phyloP scores from a whole-genome alignment of 495 filamentous ascomycete species.

The Cladorrhinum samala region DNA sequence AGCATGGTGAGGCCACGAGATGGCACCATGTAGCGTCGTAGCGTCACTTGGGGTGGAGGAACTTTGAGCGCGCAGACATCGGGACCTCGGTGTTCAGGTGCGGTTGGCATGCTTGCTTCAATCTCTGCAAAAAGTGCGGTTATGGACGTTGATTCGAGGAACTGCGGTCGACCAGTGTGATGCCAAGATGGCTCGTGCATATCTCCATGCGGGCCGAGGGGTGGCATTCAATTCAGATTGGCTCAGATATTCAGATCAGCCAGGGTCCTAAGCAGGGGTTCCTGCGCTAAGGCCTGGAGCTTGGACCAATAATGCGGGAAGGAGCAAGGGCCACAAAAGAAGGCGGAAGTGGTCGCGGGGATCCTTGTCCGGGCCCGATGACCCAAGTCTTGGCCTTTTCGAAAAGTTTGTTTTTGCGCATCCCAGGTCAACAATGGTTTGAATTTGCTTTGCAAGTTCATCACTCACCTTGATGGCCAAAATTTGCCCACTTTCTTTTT shows the following conservation, averaged over 20 bases:
- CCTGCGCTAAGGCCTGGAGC: constrained; percentile 20
- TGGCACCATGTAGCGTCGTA: constrained; percentile 18
- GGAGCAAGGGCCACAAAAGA: constrained; percentile 14
- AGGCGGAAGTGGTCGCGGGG: constrained; percentile 10
- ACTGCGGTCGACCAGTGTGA: constrained; percentile 29
- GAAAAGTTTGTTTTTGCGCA: not conserved
- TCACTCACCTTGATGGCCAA: too few species aligned
- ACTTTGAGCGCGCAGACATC: constrained; percentile 8
- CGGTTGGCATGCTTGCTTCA: constrained; percentile 1
- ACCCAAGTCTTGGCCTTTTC: constrained; percentile 11
- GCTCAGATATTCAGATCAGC: constrained; percentile 29
- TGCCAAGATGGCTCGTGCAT: constrained; percentile 33
- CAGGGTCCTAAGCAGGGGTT: constrained; percentile 19
- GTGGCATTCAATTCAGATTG: constrained; percentile 33
- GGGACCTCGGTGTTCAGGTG: not conserved
- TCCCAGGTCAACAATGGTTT: too few species aligned
- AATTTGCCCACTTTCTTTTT: too few species aligned
- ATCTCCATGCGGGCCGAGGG: constrained; percentile 31
- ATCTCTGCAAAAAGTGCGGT: constrained; percentile 14
- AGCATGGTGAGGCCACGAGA: not conserved
- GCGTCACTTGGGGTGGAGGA: constrained; percentile 8
- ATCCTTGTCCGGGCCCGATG: constrained; percentile 5
- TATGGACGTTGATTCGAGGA: constrained; percentile 30
- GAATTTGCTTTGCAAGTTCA: too few species aligned
- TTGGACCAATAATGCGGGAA: constrained; percentile 29